Evolutionary conservation across 108 stramenopile species (phyloP), one percentile per base, ranked within the genome.

Genomic region (Pseudonitzschia delicatissima): DNA sequence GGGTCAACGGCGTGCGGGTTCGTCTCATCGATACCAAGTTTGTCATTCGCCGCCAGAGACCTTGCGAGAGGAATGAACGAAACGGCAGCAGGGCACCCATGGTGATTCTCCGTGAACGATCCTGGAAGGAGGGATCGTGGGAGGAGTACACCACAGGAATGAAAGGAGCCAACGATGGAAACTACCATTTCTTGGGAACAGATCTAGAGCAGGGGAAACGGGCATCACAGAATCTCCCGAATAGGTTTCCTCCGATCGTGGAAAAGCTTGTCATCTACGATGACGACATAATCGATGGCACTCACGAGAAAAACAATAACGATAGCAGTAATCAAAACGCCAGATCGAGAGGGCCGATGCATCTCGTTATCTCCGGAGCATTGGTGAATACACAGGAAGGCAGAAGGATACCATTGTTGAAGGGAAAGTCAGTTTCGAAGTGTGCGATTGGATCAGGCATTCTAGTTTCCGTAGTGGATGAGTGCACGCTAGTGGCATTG

Each of bases 121-220:
- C 50, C 27, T 51, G 50, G 50, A 51, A 51, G 50, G 50, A 51
- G 25, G 50, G 50, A 51, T 23, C 50, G 21, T 51, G 50, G 50
- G 27, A 51, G 6, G 50, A 51, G 25, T 51, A 28, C 50, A 28
- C 27, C 21, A 25, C 50, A 12, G 50, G 50, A 51, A 51, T 28
- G 23, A 42, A 42, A 42, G 40, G 15, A 15, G 12, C 28, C 5
- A 51, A 51, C 28, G 6, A 6, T 25, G 12, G 25, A 5, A 28
- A 51, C 11, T 25, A 51, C 50, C 21, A 25, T 26, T 18, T 3
- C 25, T 23, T 51, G 50, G 50, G 50, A 28, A 51, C 50, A 2
- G 50, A 51, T 51, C 50, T 51, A 18, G 50, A 51, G 50, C 50
- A 51, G 11, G 50, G 50, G 25, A 25, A 12, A 23, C 50, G 50